Conservation (phyloP, 495 filamentous ascomycete genomes). For the Penicillium steckii region DNA sequence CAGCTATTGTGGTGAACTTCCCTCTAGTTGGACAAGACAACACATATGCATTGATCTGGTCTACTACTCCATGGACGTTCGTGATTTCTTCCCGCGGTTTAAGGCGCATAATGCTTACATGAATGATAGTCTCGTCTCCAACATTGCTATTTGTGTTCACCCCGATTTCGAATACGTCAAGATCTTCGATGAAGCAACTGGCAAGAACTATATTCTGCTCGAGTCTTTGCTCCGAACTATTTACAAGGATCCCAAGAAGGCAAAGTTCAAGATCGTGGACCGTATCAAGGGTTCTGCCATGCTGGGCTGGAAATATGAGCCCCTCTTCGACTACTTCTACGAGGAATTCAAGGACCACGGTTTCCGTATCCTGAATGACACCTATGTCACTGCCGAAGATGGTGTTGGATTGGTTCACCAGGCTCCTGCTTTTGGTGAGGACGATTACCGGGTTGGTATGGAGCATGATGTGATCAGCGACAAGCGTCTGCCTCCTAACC, state of each 20-base stretch:
- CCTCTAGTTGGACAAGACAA: conserved; percentile 74
- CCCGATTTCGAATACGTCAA: conserved; percentile 94
- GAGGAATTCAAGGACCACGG: conserved; percentile 88
- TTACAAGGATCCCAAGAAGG: conserved; percentile 97
- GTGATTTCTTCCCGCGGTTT: conserved; percentile 58
- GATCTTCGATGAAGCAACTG: conserved; percentile 76
- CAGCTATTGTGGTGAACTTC: conserved; percentile 87
- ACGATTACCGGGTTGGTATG: conserved; percentile 87
- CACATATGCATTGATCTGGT: conserved; percentile 83
- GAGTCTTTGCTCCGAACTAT: conserved; percentile 81
- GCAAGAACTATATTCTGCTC: conserved; percentile 83
- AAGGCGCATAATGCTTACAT: not conserved
- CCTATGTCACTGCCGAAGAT: conserved; percentile 87
- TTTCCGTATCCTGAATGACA: conserved; percentile 82
- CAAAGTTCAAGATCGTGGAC: conserved; percentile 84
- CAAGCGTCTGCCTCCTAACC: conserved; percentile 79
- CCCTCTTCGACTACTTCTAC: conserved; percentile 90
- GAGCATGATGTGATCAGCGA: conserved; percentile 76
- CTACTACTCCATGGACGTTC: conserved; percentile 93
- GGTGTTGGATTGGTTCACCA: conserved; percentile 97
- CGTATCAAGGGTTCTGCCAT: conserved; percentile 84
- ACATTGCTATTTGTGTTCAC: conserved; percentile 76
- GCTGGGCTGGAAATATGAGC: conserved; percentile 89
- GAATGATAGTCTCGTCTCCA: conserved; percentile 18
- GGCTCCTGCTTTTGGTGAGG: conserved; percentile 92